Conservation (phyloP, 345 rosid species). For the Punica granatum region DNA sequence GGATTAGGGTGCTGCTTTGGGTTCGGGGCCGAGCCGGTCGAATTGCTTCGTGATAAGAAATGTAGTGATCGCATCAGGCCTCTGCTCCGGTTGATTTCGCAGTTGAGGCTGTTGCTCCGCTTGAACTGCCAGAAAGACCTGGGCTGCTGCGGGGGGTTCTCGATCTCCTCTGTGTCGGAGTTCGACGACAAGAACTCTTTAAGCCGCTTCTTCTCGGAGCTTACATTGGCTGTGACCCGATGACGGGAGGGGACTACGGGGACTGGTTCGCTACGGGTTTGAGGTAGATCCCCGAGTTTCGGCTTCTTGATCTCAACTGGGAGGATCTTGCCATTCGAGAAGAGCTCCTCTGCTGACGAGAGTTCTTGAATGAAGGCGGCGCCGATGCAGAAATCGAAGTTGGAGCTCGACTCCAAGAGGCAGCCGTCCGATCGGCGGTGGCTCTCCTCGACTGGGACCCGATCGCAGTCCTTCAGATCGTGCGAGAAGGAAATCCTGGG, state of each 20-base stretch:
- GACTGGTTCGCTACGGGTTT: slow-evolving; percentile 20
- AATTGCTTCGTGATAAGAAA: slow-evolving; percentile 74
- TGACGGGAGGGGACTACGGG: slow-evolving; percentile 6
- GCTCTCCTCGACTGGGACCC: slow-evolving; percentile 19
- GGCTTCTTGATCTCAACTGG: slow-evolving; percentile 55
- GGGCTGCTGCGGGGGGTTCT: slow-evolving; percentile 12
- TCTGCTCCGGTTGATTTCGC: slow-evolving; percentile 43
- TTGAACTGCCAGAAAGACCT: slow-evolving; percentile 70
- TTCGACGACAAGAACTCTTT: slow-evolving; percentile 56
- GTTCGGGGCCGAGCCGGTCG: slow-evolving; percentile 73
- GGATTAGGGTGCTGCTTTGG: slow-evolving; percentile 29
- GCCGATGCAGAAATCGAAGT: slow-evolving; percentile 61
- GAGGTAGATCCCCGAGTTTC: slow-evolving; percentile 7
- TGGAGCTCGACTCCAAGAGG: slow-evolving; percentile 44
- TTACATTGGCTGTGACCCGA: slow-evolving; percentile 1
- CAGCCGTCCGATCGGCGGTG: slow-evolving; percentile 37
- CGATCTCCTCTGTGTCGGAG: slow-evolving; percentile 26
- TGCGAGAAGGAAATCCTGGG: slow-evolving; percentile 72
- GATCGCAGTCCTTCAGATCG: slow-evolving; percentile 45
- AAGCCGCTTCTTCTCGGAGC: slow-evolving; percentile 55
- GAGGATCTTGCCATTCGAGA: slow-evolving; percentile 76
- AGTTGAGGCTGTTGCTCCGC: slow-evolving; percentile 76
- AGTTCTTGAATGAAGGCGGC: slow-evolving; percentile 36
- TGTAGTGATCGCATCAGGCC: slow-evolving; percentile 56
- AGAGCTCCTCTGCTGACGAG: slow-evolving; percentile 82